phyloP scores from a whole-genome alignment of 106 monocot species.

The Phalaenopsis equestris region DNA sequence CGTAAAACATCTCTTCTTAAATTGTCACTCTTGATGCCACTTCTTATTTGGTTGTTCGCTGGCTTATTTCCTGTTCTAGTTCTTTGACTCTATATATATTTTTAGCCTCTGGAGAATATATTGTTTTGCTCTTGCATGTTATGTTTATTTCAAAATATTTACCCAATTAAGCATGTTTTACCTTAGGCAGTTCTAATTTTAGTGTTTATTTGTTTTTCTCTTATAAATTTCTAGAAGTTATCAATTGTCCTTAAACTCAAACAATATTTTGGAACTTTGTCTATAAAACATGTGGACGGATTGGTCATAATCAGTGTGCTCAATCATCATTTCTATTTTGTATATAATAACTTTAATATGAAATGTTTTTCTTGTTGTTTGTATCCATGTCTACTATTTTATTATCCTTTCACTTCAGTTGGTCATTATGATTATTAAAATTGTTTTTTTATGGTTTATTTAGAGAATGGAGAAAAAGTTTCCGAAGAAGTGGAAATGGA shows the following conservation, averaged over 20 bases:
- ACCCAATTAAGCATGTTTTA: background rate
- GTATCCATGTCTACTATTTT: background rate
- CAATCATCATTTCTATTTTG: background rate
- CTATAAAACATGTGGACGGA: background rate
- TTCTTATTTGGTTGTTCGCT: no score
- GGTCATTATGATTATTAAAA: background rate
- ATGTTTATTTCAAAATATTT: background rate
- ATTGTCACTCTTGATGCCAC: no score
- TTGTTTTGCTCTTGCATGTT: background rate
- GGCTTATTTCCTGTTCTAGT: no score
- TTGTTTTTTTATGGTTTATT: conserved; percentile 4
- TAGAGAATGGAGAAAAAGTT: conserved; percentile 9
- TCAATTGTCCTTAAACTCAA: background rate
- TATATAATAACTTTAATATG: background rate
- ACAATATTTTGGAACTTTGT: background rate
- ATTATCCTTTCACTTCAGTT: background rate
- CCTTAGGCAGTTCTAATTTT: background rate
- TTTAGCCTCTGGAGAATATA: background rate
- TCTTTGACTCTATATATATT: no score
- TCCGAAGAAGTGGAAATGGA: conserved; percentile 15
- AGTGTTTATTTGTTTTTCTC: background rate
- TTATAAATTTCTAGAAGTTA: background rate
- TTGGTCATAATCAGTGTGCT: background rate
- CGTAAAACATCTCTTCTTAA: no score
- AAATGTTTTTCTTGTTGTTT: background rate